Evolutionary conservation across 371 early-diverging fungal species (phyloP), one percentile per base, ranked within the genome.

Genomic region (Apophysomyces trapeziformis): DNA sequence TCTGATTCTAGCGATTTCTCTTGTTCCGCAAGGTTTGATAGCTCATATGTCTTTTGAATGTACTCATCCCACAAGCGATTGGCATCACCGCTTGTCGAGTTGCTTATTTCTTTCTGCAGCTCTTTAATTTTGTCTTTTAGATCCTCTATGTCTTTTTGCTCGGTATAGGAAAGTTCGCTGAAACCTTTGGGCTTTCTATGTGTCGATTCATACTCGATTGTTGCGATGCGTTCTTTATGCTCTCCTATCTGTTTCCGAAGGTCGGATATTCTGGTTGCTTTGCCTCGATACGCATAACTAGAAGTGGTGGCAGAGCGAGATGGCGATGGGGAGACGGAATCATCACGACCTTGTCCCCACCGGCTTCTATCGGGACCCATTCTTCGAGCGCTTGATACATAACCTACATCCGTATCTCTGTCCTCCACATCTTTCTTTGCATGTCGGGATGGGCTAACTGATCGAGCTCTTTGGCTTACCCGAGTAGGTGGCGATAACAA

Each of bases 361-460:
- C 87, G 87, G 63, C 79, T 78, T 64, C 86, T 67, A 58, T 80
- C 81, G 21, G 79, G 81, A 0, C 84, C 84, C 78, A 77, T 80
- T 21, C 84, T 79, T 18, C 89, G 83, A 13, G 88, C 85, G 44
- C 86, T 85, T 0, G 88, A 87, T 11, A 89, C 86, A 68, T 89
- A 89, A 0, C 82, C 88, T 14, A 79, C 78, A 35, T 86, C 85
- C 11, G 64, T 60, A 44, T 67, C 68, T 32, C 71, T 71, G 26
- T 77, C 83, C 36, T 61, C 70, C 59, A 73, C 74, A 46, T 69
- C 67, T 12, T 70, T 70, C 9, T 61, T 73, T 21, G 43, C 66
- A 32, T 65, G 54, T 18, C 60, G 61, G 4, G 71, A 71, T 35
- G 78, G 73, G 38, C 76, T 77, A 16, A 68, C 63, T 5, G 73